Evolutionary conservation across 2,329 filamentous ascomycete genomes (phyloP).

Genomic region (Lachnellula occidentalis): DNA sequence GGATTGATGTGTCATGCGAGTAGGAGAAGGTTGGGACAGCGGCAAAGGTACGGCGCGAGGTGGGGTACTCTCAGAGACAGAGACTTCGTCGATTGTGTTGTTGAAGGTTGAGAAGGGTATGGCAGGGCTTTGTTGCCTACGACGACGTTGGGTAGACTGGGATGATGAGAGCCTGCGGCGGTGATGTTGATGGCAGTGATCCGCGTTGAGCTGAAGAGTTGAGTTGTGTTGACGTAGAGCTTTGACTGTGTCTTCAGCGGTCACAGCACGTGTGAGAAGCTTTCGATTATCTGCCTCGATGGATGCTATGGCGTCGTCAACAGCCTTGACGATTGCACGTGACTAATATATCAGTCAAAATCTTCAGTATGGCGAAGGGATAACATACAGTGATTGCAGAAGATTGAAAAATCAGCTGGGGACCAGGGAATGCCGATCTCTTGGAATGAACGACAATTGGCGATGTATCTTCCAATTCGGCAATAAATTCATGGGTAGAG

Average conservation of each 20-base stretch:
- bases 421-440: slow-evolving; percentile 8
- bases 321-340: slow-evolving; percentile 18
- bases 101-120: background rate
- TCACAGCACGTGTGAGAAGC: slow-evolving; percentile 19
- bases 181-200: slow-evolving; percentile 17
- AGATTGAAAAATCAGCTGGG: slow-evolving; percentile 5
- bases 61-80: background rate
- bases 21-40: background rate
- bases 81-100: background rate
- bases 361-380: background rate
- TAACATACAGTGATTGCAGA: slow-evolving; percentile 4
- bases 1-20: background rate
- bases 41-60: background rate
- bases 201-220: slow-evolving; percentile 18
- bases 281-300: slow-evolving; percentile 24
- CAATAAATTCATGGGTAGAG: slow-evolving; percentile 15
- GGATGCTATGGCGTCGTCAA: slow-evolving; percentile 24
- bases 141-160: background rate
- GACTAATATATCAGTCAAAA: slow-evolving; percentile 14
- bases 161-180: slow-evolving; percentile 6
- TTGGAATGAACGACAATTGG: slow-evolving; percentile 7
- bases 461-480: slow-evolving; percentile 27
- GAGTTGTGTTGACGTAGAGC: slow-evolving; percentile 20
- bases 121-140: background rate
- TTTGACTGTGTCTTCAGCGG: slow-evolving; percentile 25